phyloP scores from a whole-genome alignment of 1,284 basidiomycete genomes.

The Lentinula novae-zelandiae region DNA sequence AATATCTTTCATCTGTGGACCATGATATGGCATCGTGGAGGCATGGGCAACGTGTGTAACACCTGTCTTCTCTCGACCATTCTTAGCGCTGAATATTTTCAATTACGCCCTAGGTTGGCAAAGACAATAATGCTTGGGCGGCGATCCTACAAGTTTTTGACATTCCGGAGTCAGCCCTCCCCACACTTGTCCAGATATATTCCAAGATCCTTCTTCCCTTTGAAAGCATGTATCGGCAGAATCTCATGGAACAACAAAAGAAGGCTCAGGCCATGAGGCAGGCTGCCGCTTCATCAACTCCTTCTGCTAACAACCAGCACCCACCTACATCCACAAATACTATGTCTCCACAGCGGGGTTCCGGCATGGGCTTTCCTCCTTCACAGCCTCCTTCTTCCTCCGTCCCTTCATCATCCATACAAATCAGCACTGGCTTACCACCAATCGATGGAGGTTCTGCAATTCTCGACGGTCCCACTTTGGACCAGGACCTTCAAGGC shows the following conservation, averaged over 20 bases:
- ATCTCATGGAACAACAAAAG: constrained; percentile 53
- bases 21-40: constrained; percentile 52
- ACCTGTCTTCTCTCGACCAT: neutral
- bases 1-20: constrained; percentile 72
- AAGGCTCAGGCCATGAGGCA: constrained; percentile 41
- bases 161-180: constrained; percentile 60
- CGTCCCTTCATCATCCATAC: neutral
- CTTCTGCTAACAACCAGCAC: constrained; percentile 11
- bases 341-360: constrained; percentile 2
- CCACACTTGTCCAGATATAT: constrained; percentile 50
- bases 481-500: constrained; percentile 49
- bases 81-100: constrained; percentile 21
- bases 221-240: constrained; percentile 64
- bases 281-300: constrained; percentile 17
- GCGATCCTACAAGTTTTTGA: constrained; percentile 51
- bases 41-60: constrained; percentile 48
- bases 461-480: constrained; percentile 29
- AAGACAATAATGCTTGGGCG: constrained; percentile 45
- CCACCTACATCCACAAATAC: constrained; percentile 6
- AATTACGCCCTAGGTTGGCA: constrained; percentile 17
- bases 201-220: constrained; percentile 59
- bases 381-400: constrained; percentile 2
- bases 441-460: constrained; percentile 4
- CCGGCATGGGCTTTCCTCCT: neutral
- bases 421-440: neutral